Conservation (phyloP, 768 basidiomycete genomes). For the Termitomyces titanicus region DNA sequence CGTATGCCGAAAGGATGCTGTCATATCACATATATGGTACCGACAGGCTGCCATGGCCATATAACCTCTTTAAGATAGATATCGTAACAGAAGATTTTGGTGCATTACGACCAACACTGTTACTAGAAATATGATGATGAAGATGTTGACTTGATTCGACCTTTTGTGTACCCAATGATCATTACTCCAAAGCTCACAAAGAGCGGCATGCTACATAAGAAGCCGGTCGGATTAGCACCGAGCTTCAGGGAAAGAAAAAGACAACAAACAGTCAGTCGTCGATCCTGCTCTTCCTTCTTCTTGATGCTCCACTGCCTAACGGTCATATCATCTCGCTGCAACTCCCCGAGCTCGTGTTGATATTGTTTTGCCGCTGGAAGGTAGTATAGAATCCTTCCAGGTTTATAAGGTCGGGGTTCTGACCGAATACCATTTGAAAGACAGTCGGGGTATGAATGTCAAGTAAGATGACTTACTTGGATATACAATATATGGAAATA, state of each 20-base stretch:
- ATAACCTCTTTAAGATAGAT: background rate
- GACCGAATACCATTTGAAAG: constrained; percentile 1
- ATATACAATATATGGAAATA: constrained; percentile 28
- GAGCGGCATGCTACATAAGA: constrained; percentile 26
- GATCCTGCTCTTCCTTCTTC: constrained; percentile 23
- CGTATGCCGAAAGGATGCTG: too few relatives aligned
- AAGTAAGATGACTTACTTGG: constrained; percentile 15
- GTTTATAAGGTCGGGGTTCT: constrained; percentile 18
- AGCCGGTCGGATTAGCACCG: background rate
- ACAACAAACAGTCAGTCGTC: constrained; percentile 20
- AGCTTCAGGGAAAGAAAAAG: background rate
- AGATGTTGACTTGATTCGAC: constrained; percentile 11
- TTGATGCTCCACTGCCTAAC: constrained; percentile 22
- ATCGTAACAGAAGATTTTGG: background rate
- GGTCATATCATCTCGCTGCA: constrained; percentile 13
- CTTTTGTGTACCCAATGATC: constrained; percentile 25
- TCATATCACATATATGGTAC: too few relatives aligned
- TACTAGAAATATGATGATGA: constrained; percentile 8
- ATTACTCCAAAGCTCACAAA: constrained; percentile 31
- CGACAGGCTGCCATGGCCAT: too few relatives aligned
- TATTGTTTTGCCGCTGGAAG: constrained; percentile 22
- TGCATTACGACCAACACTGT: constrained; percentile 3
- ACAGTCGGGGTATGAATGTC: background rate
- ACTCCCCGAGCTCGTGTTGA: constrained; percentile 22
- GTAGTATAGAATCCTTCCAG: constrained; percentile 23